Conservation (phyloP, 257 asterid genomes). For the Solanum megistacrolobum region DNA sequence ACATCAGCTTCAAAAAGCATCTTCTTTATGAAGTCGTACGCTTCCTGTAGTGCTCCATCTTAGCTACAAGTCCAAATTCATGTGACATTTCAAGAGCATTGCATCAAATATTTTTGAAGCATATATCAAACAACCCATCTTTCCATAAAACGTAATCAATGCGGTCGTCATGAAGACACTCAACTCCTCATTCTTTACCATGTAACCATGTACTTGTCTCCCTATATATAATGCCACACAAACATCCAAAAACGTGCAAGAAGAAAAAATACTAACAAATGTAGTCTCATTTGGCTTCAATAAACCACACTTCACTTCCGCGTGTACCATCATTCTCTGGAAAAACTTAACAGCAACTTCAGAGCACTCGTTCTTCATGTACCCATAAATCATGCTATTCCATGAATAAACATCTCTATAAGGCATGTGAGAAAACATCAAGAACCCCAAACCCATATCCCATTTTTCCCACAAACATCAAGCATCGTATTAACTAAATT, state of each 20-base stretch:
- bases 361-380: constrained; percentile 29
- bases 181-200: constrained; percentile 12
- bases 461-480: no score
- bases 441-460: no score
- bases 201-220: constrained; percentile 72
- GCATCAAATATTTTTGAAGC: no score
- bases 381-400: constrained; percentile 17
- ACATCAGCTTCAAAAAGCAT: no score
- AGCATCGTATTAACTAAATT: no score
- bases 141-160: no score
- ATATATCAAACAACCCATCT: no score
- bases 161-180: no score
- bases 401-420: constrained; percentile 18
- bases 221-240: constrained; percentile 43
- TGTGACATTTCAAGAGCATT: no score
- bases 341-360: constrained; percentile 44
- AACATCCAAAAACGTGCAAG: constrained; percentile 47
- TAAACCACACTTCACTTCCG: constrained; percentile 23
- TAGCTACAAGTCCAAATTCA: no score
- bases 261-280: constrained; percentile 57
- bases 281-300: constrained; percentile 82
- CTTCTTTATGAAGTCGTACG: no score
- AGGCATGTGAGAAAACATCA: constrained; percentile 1
- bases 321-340: constrained; percentile 49
- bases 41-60: no score